Evolutionary conservation across 371 early-diverging fungal genomes (phyloP), one percentile per base, ranked within the genome.

Genomic region (Entomophthora muscae): DNA sequence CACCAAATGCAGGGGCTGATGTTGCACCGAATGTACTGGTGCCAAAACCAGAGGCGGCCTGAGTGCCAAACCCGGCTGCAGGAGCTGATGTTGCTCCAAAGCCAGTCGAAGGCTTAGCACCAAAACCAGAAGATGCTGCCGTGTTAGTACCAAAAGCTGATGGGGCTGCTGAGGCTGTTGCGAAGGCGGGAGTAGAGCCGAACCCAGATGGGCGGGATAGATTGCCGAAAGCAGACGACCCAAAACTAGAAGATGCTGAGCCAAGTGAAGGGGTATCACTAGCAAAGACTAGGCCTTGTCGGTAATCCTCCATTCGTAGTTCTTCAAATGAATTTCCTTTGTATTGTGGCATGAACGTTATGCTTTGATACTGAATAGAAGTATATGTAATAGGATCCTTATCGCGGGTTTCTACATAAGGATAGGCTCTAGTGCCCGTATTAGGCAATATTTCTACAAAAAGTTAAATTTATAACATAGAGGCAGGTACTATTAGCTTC

Each of bases 241-340:
- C 57, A 24, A 26, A 29, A 29, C 10, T 17, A 29, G 29, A 57
- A 29, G 27, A 57, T 17, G 30, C 21, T 30, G 26, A 27, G 12
- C 10, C 24, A 57, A 57, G 30, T 21, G 13, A 26, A 57, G 27
- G 24, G 24, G 29, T 26, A 57, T 59, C 60, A 3, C n/a, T 30
- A 12, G 60, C n/a, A 21, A 59, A 59, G 23, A n/a, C 30, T 33
- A n/a, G n/a, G 3, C 33, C 33, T 26, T 29, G 31, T 17, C n/a
- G 33, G 23, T 59, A 59, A 33, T 59, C 60, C n/a, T 32, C 22
- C 60, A n/a, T 26, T 5, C 60, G 60, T 22, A 59, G 30, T 42
- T 59, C 60, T 23, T 59, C 60, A 32, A 59, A 31, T 7, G n/a
- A 32, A 26, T 26, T 26, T 1, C 60, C 60, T 42, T 59, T 59